Evolutionary conservation across 2,329 filamentous ascomycete genomes (phyloP), one percentile per base, ranked within the genome.

Genomic region (Rasamsonia emersonii): DNA sequence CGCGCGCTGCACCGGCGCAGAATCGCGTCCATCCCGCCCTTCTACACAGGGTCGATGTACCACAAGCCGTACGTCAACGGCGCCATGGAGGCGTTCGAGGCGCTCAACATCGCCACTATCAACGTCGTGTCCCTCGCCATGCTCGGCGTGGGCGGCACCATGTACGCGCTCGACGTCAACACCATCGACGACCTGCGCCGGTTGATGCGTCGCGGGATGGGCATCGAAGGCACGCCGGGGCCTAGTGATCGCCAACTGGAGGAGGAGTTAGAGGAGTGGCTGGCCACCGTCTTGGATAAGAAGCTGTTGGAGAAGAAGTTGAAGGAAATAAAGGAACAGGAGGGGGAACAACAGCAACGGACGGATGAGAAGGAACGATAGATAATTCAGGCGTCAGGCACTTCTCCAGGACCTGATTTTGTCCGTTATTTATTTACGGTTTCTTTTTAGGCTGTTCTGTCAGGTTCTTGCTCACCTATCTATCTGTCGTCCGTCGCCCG

Each of bases 31-130:
- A 61, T 75, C 23, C 86, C 88, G 8, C 73, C 71, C 28, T 89
- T 82, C 64, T 93, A 82, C 68, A 65, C 42, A 25, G 58, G 61
- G 68, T 58, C 57, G 56, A 51, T 57, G 31, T 65, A 48, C 48
- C 58, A 60, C 43, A 49, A 59, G 24, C 59, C 56, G 1, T 42
- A 53, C 9, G 68, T 75, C 17, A 80, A 79, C 49, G 77, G 78
- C 5, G 70, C 75, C 1, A 54, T 82, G 23, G 79, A 95, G 41
- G 89, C 89, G 1, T 61, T 82, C 19, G 82, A 93, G 58, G 89
- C 89, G 0, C 66, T 98, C 14, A 82, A 79, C 29, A 66, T 95
- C 20, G 91, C 89, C 0, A 94, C 88, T 0, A 70, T 95, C 45
- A 94, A 94, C 47, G 84, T 91, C 9, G 50, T 78, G 18, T 82